Conservation (phyloP, 768 basidiomycete genomes). For the Mycena pura region DNA sequence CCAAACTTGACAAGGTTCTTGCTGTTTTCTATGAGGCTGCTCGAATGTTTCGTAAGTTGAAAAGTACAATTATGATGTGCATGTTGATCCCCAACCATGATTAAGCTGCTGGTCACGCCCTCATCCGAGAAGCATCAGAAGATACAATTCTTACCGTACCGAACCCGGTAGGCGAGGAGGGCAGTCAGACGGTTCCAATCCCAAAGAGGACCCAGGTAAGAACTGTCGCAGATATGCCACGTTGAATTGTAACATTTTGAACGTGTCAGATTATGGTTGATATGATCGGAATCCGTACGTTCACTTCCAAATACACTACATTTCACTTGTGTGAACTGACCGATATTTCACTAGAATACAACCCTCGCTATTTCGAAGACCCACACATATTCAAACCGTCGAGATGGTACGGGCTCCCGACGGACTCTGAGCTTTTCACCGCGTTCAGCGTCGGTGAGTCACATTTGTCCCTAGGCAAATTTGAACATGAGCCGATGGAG, state of each 20-base stretch:
- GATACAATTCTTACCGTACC: conserved; percentile 50
- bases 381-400: conserved; percentile 56
- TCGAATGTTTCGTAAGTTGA: conserved; percentile 52
- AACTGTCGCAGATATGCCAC: not conserved
- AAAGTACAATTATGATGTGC: not conserved
- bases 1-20: too few species aligned
- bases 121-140: conserved; percentile 51
- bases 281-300: conserved; percentile 57
- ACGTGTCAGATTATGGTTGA: conserved; percentile 49
- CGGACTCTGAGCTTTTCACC: conserved; percentile 49
- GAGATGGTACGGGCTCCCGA: conserved; percentile 51
- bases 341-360: conserved; percentile 47
- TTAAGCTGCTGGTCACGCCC: conserved; percentile 46
- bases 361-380: conserved; percentile 54
- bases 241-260: not conserved
- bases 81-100: not conserved
- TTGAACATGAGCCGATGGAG: not conserved
- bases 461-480: not conserved
- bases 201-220: conserved; percentile 46
- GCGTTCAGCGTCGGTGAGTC: conserved; percentile 52
- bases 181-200: conserved; percentile 42
- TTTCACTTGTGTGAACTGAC: not conserved
- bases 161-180: conserved; percentile 48
- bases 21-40: conserved; percentile 53
- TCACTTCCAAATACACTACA: not conserved